These are phyloP conservation scores for Talaromyces stipitatus DNA, from an alignment of 495 filamentous ascomycete genomes.

Conservation along the genomic window DNA sequence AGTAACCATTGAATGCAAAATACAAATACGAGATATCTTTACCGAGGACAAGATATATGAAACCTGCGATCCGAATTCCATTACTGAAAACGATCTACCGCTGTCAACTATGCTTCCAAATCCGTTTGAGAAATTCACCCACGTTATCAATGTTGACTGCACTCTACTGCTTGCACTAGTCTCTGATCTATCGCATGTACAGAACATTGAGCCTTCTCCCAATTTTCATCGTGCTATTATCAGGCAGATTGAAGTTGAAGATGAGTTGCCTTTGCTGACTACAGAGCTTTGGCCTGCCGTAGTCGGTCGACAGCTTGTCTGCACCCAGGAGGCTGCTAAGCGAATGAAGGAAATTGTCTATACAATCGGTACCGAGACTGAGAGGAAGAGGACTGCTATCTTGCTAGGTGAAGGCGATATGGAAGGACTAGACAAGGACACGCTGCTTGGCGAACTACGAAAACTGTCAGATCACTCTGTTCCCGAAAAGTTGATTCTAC, in stretches of 20 bases:
- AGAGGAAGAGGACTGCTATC: conserved; percentile 48
- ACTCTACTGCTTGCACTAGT: conserved; percentile 63
- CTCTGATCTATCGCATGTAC: conserved; percentile 61
- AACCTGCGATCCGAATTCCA: background rate
- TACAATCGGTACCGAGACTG: conserved; percentile 56
- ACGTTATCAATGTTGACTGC: conserved; percentile 64
- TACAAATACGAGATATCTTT: conserved; percentile 12
- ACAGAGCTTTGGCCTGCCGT: conserved; percentile 58
- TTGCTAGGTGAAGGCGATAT: conserved; percentile 36
- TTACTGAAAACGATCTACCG: conserved; percentile 18
- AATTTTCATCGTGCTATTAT: conserved; percentile 49
- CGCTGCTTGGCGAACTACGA: conserved; percentile 34
- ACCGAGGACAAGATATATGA: conserved; percentile 8
- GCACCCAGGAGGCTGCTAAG: conserved; percentile 52
- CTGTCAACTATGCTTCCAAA: conserved; percentile 44
- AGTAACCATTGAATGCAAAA: conserved; percentile 41
- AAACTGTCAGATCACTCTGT: conserved; percentile 43
- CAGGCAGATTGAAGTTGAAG: conserved; percentile 60
- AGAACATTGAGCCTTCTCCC: conserved; percentile 22
- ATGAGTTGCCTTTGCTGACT: conserved; percentile 49
- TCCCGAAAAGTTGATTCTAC: conserved; percentile 41
- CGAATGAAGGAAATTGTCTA: conserved; percentile 62
- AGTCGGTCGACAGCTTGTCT: conserved; percentile 44
- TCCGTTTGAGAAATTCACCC: conserved; percentile 46
- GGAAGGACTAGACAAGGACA: conserved; percentile 14